Evolutionary conservation across 1,139 yeast genomes (phyloP).

Genomic region (Pichia sp.): DNA sequence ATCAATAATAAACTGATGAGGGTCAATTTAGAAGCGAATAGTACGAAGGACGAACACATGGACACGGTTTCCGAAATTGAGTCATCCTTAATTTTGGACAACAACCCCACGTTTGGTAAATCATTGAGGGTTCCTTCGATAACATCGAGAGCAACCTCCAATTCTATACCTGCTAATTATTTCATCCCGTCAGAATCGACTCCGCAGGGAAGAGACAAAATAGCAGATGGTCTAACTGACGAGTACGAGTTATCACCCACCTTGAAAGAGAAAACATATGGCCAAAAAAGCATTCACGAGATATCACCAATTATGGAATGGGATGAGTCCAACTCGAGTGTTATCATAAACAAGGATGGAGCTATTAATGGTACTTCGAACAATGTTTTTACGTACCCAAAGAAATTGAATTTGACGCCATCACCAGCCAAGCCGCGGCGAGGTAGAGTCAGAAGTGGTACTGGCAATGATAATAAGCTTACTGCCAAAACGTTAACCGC

Average conservation of each 20-base stretch:
- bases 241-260: slow-evolving; percentile 3
- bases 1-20: slow-evolving; percentile 15
- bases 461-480: slow-evolving; percentile 4
- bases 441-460: neutral
- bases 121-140: neutral
- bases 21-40: slow-evolving; percentile 9
- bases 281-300: neutral
- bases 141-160: neutral
- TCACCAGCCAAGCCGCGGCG: neutral
- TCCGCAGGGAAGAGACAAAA: slow-evolving; percentile 4
- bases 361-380: neutral
- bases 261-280: neutral
- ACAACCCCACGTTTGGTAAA: neutral
- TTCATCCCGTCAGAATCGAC: slow-evolving; percentile 8
- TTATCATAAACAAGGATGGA: slow-evolving; percentile 2
- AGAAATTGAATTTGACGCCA: neutral
- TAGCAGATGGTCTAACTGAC: slow-evolving; percentile 1
- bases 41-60: neutral
- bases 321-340: slow-evolving; percentile 9
- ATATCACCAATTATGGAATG: slow-evolving; percentile 3
- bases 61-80: slow-evolving; percentile 12
- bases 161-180: neutral
- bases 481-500: slow-evolving; percentile 14
- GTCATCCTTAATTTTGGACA: slow-evolving; percentile 11
- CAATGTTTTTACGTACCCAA: neutral